phyloP scores from a whole-genome alignment of 768 basidiomycete species.

The Tylopilus cervinicoccineus region DNA sequence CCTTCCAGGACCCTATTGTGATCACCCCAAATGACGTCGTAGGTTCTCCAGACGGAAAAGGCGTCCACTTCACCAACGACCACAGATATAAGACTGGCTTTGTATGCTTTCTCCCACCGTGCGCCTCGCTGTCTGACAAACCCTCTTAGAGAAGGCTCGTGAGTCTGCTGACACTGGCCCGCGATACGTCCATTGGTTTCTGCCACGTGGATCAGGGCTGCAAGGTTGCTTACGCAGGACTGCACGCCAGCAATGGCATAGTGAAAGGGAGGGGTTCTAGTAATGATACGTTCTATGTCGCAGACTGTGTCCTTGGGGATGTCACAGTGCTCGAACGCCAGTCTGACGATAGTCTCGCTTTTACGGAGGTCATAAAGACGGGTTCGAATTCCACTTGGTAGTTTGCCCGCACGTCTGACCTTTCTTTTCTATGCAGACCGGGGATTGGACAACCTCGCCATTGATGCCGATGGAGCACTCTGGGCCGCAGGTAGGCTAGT shows the following conservation, averaged over 20 bases:
- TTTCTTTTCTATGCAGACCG: constrained; percentile 35
- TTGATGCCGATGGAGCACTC: constrained; percentile 56
- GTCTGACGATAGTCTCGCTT: constrained; percentile 52
- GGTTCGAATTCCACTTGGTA: constrained; percentile 35
- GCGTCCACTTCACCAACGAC: constrained; percentile 72
- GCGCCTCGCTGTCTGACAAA: background rate
- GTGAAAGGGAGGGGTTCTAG: constrained; percentile 34
- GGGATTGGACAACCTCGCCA: constrained; percentile 54
- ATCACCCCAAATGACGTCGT: constrained; percentile 69
- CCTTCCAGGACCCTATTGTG: constrained; percentile 53
- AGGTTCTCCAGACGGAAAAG: constrained; percentile 59
- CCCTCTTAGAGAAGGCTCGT: constrained; percentile 18
- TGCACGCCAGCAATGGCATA: constrained; percentile 62
- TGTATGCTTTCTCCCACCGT: constrained; percentile 34
- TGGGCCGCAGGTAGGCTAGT: constrained; percentile 55
- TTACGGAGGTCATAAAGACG: constrained; percentile 49
- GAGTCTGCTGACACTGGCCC: constrained; percentile 30
- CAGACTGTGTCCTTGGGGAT: constrained; percentile 39
- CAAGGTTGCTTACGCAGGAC: constrained; percentile 49
- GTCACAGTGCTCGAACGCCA: constrained; percentile 56
- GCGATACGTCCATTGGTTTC: constrained; percentile 53
- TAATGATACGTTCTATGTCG: constrained; percentile 66
- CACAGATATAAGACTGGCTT: constrained; percentile 49
- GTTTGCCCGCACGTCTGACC: constrained; percentile 2
- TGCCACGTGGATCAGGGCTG: constrained; percentile 61